A percentile compares a stretch with the other conserved stretches of the same genome.
Conservation (phyloP, 202 grass and related monocot genomes). For the Elaeis oleifera region DNA sequence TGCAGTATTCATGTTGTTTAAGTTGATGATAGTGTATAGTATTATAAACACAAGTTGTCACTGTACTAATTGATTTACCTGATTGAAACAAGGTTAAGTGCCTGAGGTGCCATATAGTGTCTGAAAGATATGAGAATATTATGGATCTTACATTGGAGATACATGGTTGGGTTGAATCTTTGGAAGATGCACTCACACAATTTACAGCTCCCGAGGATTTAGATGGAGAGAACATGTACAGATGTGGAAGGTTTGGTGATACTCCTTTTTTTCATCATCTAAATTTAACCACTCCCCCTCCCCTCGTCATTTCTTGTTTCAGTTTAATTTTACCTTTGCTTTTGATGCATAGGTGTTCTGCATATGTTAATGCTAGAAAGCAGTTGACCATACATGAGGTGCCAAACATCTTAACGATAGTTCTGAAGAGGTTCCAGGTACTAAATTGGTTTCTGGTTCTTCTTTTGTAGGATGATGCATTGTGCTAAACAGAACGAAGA, state of each 20-base stretch:
- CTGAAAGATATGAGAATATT: constrained; percentile 97
- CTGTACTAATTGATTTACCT: constrained; percentile 34
- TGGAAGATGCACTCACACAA: constrained; percentile 97
- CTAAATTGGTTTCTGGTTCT: not conserved
- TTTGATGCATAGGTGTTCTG: constrained; percentile 49
- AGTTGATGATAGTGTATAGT: too few species aligned
- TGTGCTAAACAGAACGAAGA: too few species aligned
- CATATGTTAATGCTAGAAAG: constrained; percentile 97
- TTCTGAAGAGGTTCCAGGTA: constrained; percentile 99
- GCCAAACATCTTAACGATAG: constrained; percentile 97
- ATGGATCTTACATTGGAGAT: constrained; percentile 99
- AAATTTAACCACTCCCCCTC: too few species aligned
- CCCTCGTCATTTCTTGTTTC: not conserved
- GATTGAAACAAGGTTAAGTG: constrained; percentile 77
- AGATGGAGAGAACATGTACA: constrained; percentile 99
- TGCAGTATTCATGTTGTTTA: too few species aligned
- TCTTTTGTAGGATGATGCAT: too few species aligned
- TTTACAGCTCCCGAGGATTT: constrained; percentile 98
- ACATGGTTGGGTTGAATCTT: constrained; percentile 97
- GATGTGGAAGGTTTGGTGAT: constrained; percentile 79
- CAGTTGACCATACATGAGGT: constrained; percentile 94
- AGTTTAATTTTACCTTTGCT: constrained; percentile 18
- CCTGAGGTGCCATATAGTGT: constrained; percentile 88
- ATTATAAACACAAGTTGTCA: too few species aligned
- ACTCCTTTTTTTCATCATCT: too few species aligned